phyloP scores from a whole-genome alignment of 352 stramenopile genomes.

The Pythium brachiatum region DNA sequence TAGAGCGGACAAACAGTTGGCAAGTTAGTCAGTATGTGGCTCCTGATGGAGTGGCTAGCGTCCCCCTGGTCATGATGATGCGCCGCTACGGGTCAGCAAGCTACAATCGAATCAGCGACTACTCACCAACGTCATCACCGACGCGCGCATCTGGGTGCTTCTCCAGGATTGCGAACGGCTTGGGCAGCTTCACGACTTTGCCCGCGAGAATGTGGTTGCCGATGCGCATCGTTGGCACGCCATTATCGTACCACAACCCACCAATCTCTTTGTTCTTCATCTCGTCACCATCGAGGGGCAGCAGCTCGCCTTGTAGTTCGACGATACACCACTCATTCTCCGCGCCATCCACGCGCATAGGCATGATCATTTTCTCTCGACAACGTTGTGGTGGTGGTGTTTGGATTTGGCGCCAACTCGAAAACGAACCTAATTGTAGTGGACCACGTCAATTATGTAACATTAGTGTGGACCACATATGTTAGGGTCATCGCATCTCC shows the following conservation, averaged over 20 bases:
- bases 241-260: conserved; percentile 59
- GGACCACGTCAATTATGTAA: background rate
- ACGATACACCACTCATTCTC: conserved; percentile 78
- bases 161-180: conserved; percentile 74
- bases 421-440: background rate
- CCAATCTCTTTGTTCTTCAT: conserved; percentile 57
- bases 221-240: conserved; percentile 74
- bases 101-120: background rate
- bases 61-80: background rate
- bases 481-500: conserved; percentile 10
- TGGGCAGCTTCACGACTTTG: conserved; percentile 65
- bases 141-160: conserved; percentile 27
- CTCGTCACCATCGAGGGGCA: conserved; percentile 37
- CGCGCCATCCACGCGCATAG: conserved; percentile 59
- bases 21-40: background rate
- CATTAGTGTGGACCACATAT: conserved; percentile 23
- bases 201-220: conserved; percentile 80
- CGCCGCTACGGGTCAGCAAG: background rate
- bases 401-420: conserved; percentile 25
- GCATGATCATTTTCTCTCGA: conserved; percentile 73
- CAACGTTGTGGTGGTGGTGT: too few relatives aligned
- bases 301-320: conserved; percentile 78
- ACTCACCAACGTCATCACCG: conserved; percentile 11
- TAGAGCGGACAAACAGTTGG: background rate
- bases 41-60: background rate